These are phyloP conservation scores for Xeromyces bisporus DNA, from an alignment of 495 filamentous ascomycete species.

Conservation along the genomic window DNA sequence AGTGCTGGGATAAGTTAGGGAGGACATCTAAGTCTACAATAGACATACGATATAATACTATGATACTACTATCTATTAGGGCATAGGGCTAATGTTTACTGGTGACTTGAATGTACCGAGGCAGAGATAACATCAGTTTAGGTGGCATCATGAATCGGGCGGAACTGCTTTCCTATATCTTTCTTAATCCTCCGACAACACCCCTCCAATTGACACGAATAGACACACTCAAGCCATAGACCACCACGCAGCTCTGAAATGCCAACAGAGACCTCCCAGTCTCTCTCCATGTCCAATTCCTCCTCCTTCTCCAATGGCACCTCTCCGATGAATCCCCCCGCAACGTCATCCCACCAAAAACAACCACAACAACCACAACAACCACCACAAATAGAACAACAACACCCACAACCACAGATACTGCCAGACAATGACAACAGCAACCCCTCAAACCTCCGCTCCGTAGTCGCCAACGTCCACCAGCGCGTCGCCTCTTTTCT, in stretches of 20 bases:
- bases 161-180: no score
- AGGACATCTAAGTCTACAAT: no score
- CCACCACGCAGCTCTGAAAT: no score
- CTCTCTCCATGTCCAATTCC: not conserved
- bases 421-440: not conserved
- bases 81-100: no score
- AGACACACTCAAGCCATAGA: not conserved
- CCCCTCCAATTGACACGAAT: no score
- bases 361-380: not conserved
- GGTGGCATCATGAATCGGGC: no score
- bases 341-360: not conserved
- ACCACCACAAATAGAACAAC: not conserved
- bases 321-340: not conserved
- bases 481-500: constrained; percentile 54
- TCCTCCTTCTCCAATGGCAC: not conserved
- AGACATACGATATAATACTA: no score
- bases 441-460: constrained; percentile 9
- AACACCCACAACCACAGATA: not conserved
- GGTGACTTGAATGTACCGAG: no score
- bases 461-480: constrained; percentile 44
- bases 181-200: no score
- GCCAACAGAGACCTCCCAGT: not conserved
- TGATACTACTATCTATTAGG: no score
- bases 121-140: no score
- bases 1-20: constrained; percentile 53